Base-by-base conservation (phyloP, 2,329 filamentous ascomycete genomes). In the Verticillium longisporum region DNA sequence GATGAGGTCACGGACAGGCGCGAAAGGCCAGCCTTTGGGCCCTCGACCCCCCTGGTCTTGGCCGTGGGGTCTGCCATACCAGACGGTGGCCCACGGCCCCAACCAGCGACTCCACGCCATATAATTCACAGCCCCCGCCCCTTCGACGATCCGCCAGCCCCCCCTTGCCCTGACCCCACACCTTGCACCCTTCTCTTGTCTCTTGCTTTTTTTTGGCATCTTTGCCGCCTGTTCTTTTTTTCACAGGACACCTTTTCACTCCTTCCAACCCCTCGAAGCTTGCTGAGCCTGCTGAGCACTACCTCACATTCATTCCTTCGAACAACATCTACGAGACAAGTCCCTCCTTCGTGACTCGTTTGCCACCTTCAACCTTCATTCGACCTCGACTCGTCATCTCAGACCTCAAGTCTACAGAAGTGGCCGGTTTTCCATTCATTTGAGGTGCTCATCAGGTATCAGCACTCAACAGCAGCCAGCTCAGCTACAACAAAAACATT, bases 391-490 rank as follows among this genome's bases (percentile, higher is more conserved):
- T 59, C 58, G 58, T 62, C 59, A 57, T 60, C 50, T 56, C 36
- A 11, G 63, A 65, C 64, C 65, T 64, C 65, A 63, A 67, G 64
- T 26, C 67, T 61, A 63, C 59, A 59, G 64, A 61, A 62, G 62
- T 64, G 55, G 55, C 63, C 60, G 63, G 63, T 61, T 67, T 61
- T 66, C 63, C 68, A 60, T 72, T 70, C 68, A 67, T 64, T 66
- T 66, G 60, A 61, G 33, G 65, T 71, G 71, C 71, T 75, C 71
- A 68, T 72, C 70, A 60, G 71, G 73, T 68, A 72, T 71, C 69
- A 74, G 71, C 71, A 66, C 56, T 55, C 26, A 13, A 14, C 56
- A 37, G 61, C 6, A 21, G n/a, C 45, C 53, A 60, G 34, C 15
- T 36, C 59, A 61, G 59, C 58, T 45, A 63, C 61, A 32, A 64